Conservation (phyloP, 192 early-diverging fungal genomes). For the Gamsiella multidivaricata region DNA sequence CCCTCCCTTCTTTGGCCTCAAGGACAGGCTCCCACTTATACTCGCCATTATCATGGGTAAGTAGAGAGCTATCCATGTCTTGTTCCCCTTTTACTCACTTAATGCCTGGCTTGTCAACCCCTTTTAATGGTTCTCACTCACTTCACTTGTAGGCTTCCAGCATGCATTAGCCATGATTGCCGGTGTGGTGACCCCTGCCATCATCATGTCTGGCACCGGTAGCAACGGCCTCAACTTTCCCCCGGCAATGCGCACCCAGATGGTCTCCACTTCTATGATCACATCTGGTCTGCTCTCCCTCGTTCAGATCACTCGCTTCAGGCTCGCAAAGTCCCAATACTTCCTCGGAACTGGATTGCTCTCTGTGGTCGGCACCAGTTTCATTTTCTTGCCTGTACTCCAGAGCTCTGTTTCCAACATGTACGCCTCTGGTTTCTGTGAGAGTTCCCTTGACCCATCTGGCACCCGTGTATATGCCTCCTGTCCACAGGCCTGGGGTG, state of each 20-base stretch:
- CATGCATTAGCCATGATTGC: constrained; percentile 54
- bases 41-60: constrained; percentile 58
- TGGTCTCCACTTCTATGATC: constrained; percentile 66
- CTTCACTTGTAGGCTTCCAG: constrained; percentile 50
- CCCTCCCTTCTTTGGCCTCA: constrained; percentile 62
- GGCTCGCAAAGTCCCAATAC: constrained; percentile 35
- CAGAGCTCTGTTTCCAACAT: constrained; percentile 59
- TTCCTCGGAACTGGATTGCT: constrained; percentile 63
- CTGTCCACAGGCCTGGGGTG: constrained; percentile 64
- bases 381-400: constrained; percentile 64
- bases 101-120: too few relatives aligned
- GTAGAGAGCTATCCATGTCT: too few relatives aligned
- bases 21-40: constrained; percentile 49
- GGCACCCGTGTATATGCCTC: constrained; percentile 51
- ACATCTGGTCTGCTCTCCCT: constrained; percentile 62
- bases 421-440: constrained; percentile 53
- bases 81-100: not conserved
- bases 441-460: constrained; percentile 35
- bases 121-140: too few relatives aligned
- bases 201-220: constrained; percentile 48
- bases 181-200: constrained; percentile 44
- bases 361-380: constrained; percentile 63
- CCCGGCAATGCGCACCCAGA: constrained; percentile 35
- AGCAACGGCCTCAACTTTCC: constrained; percentile 39
- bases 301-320: constrained; percentile 67